These are phyloP conservation scores for Tothia fuscella DNA, from an alignment of 2,329 filamentous ascomycete genomes.

Conservation along the genomic window DNA sequence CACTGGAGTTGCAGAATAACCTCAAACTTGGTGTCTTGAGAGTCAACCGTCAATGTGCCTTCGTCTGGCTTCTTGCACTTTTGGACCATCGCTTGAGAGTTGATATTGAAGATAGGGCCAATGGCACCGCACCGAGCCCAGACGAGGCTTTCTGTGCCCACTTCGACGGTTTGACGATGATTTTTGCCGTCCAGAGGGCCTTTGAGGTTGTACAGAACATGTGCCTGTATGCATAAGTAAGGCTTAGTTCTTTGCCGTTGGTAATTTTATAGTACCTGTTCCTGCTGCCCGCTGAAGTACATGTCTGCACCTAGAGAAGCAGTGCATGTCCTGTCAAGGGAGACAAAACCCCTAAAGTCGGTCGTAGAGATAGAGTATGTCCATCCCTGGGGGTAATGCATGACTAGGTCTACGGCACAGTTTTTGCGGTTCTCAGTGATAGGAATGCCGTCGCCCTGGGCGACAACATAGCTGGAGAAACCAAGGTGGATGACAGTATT, in stretches of 20 bases:
- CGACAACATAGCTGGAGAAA: constrained; percentile 41
- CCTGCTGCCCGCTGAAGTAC: constrained; percentile 38
- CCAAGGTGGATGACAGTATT: constrained; percentile 38
- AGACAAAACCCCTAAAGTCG: constrained; percentile 40
- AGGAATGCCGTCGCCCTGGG: constrained; percentile 32
- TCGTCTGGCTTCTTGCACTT: constrained; percentile 12
- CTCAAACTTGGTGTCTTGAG: constrained; percentile 15
- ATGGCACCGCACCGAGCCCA: constrained; percentile 14
- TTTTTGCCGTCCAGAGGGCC: constrained; percentile 13
- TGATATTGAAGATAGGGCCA: constrained; percentile 14
- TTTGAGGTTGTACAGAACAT: neutral
- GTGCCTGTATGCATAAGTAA: neutral
- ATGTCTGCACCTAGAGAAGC: constrained; percentile 41
- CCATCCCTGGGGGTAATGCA: constrained; percentile 40
- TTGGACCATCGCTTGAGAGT: constrained; percentile 13
- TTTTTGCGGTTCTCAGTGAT: constrained; percentile 37
- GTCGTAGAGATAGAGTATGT: constrained; percentile 41
- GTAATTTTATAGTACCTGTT: constrained; percentile 23
- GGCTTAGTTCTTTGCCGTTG: neutral
- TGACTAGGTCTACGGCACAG: constrained; percentile 41
- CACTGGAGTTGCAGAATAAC: no score
- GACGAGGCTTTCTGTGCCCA: constrained; percentile 12
- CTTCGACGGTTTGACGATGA: constrained; percentile 8
- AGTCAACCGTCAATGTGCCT: constrained; percentile 13
- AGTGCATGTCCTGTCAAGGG: constrained; percentile 33